Conservation (phyloP, 352 stramenopile genomes). For the Phytophthora colocasiae region DNA sequence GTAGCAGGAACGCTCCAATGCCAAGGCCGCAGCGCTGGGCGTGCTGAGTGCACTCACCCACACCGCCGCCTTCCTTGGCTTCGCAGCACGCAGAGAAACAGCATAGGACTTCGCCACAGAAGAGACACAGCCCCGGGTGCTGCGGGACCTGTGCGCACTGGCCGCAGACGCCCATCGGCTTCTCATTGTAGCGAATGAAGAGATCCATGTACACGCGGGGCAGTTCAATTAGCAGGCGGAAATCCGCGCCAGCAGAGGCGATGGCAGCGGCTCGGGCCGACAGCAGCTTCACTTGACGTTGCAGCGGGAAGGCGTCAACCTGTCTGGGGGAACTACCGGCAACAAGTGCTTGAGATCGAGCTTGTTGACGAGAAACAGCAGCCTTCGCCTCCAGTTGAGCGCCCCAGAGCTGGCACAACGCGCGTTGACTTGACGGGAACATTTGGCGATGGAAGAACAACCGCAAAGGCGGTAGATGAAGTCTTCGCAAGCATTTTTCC, state of each 20-base stretch:
- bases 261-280: conserved; percentile 30
- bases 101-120: conserved; percentile 79
- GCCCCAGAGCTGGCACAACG: conserved; percentile 74
- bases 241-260: conserved; percentile 15
- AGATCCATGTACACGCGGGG: conserved; percentile 85
- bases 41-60: conserved; percentile 83
- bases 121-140: conserved; percentile 79
- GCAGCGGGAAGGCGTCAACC: conserved; percentile 33
- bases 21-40: conserved; percentile 70
- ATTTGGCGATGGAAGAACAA: conserved; percentile 72
- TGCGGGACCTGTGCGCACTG: conserved; percentile 69
- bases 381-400: conserved; percentile 77
- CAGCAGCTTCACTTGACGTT: conserved; percentile 38
- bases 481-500: conserved; percentile 53
- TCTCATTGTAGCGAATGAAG: conserved; percentile 84
- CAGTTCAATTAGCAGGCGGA: conserved; percentile 50
- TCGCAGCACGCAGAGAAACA: conserved; percentile 83
- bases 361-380: conserved; percentile 60
- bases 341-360: conserved; percentile 27
- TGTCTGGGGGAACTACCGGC: conserved; percentile 6
- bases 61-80: conserved; percentile 46
- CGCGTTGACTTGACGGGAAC: conserved; percentile 63
- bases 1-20: conserved; percentile 66
- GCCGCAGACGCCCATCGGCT: conserved; percentile 56
- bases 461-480: conserved; percentile 74